These are phyloP conservation scores for Canna indica DNA, from an alignment of 176 grass and related monocot species.

Conservation along the genomic window DNA sequence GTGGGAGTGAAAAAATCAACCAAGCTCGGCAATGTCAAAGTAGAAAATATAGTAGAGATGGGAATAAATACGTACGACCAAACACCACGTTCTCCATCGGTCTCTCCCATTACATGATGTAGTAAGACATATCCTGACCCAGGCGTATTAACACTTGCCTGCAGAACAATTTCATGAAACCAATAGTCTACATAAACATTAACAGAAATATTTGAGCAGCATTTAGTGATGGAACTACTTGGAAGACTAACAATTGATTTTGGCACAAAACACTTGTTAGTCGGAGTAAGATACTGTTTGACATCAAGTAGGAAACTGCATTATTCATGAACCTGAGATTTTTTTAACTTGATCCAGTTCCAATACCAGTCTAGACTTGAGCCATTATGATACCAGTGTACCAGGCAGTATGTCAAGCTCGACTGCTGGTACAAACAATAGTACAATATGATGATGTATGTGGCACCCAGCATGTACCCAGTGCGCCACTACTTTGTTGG, in stretches of 20 bases:
- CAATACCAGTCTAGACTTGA: no score
- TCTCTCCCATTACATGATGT: slow-evolving; percentile 94
- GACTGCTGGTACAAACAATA: no score
- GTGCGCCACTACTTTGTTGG: no score
- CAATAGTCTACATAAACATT: slow-evolving; percentile 9
- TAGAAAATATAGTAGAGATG: background rate
- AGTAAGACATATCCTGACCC: slow-evolving; percentile 97
- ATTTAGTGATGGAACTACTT: background rate
- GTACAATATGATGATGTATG: no score
- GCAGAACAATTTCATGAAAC: slow-evolving; percentile 18
- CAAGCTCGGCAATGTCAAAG: background rate
- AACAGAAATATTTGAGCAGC: background rate
- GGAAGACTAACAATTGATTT: background rate
- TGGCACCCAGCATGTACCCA: no score
- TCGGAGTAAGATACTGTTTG: background rate
- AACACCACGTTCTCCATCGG: slow-evolving; percentile 84
- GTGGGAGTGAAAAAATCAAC: background rate
- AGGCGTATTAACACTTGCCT: slow-evolving; percentile 75
- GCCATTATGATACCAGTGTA: no score
- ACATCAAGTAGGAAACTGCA: no score
- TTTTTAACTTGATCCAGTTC: no score
- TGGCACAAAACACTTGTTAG: background rate
- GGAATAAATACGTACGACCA: slow-evolving; percentile 71
- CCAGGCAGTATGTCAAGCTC: no score
- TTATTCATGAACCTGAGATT: no score